phyloP scores from a whole-genome alignment of 2,329 filamentous ascomycete genomes.

The Pseudogymnoascus sp. region DNA sequence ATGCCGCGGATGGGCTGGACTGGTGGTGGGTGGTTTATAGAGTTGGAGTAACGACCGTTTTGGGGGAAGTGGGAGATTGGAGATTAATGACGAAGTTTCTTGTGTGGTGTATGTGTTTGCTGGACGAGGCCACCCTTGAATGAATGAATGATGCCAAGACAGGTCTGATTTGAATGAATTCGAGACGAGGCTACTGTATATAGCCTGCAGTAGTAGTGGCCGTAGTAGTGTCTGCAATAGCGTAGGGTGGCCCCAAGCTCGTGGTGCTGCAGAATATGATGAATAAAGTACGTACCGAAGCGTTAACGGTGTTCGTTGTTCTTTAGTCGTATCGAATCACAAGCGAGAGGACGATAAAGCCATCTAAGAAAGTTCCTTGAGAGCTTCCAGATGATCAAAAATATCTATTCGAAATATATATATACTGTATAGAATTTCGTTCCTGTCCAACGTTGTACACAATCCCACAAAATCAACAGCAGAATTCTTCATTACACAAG shows the following conservation, averaged over 20 bases:
- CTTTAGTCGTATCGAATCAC: background rate
- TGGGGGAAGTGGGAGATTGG: background rate
- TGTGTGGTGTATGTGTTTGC: conserved; percentile 25
- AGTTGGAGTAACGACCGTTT: background rate
- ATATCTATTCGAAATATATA: background rate
- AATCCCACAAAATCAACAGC: background rate
- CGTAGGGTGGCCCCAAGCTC: background rate
- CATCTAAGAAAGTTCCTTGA: background rate
- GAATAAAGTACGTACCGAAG: background rate
- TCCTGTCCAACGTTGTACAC: background rate
- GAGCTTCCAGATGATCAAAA: background rate
- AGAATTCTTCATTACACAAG: background rate
- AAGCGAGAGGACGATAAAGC: background rate
- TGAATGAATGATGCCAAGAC: conserved; percentile 20
- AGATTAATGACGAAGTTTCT: conserved; percentile 13
- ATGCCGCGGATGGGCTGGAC: background rate
- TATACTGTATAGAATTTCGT: background rate
- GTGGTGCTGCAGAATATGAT: background rate
- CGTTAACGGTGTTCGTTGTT: background rate
- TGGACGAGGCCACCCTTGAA: background rate
- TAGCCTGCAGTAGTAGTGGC: too few species aligned
- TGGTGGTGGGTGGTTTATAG: background rate
- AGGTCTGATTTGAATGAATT: background rate
- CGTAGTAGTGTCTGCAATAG: too few species aligned
- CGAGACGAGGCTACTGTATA: background rate